A percentile compares a stretch with the other conserved stretches of the same genome.
Conservation (phyloP, 1,284 basidiomycete genomes). For the Macrocystidia cucumis region DNA sequence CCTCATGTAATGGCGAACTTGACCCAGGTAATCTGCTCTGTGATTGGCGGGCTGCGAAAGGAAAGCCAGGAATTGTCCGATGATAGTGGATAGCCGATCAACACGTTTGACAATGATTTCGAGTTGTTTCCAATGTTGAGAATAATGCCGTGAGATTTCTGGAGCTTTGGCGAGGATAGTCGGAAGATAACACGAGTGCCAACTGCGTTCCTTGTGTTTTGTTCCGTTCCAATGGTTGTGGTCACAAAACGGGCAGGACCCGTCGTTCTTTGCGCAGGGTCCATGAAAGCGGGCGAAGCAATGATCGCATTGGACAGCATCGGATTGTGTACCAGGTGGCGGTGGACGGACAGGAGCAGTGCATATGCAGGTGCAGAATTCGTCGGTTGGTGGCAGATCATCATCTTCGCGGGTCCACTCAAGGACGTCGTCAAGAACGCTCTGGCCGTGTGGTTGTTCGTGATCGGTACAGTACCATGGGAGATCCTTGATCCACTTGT, state of each 20-base stretch:
- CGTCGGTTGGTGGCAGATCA: constrained; percentile 66
- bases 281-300: constrained; percentile 80
- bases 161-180: constrained; percentile 60
- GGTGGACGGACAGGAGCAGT: constrained; percentile 66
- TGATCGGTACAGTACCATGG: constrained; percentile 73
- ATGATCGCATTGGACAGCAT: constrained; percentile 82
- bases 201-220: constrained; percentile 70
- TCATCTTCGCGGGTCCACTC: constrained; percentile 67
- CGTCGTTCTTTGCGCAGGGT: constrained; percentile 74
- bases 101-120: constrained; percentile 70
- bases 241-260: constrained; percentile 82
- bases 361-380: constrained; percentile 80
- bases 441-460: constrained; percentile 47
- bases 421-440: constrained; percentile 63
- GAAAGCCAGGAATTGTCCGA: constrained; percentile 72
- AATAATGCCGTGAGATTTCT: constrained; percentile 67
- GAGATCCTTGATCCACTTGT: constrained; percentile 61
- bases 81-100: constrained; percentile 61
- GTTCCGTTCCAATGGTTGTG: constrained; percentile 83
- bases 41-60: constrained; percentile 62
- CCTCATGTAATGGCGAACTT: constrained; percentile 80
- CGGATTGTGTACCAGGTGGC: constrained; percentile 59
- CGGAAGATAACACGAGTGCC: constrained; percentile 74
- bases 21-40: constrained; percentile 62
- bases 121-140: constrained; percentile 67